phyloP scores from a whole-genome alignment of 2,329 filamentous ascomycete genomes.

The Colletotrichum sp. region DNA sequence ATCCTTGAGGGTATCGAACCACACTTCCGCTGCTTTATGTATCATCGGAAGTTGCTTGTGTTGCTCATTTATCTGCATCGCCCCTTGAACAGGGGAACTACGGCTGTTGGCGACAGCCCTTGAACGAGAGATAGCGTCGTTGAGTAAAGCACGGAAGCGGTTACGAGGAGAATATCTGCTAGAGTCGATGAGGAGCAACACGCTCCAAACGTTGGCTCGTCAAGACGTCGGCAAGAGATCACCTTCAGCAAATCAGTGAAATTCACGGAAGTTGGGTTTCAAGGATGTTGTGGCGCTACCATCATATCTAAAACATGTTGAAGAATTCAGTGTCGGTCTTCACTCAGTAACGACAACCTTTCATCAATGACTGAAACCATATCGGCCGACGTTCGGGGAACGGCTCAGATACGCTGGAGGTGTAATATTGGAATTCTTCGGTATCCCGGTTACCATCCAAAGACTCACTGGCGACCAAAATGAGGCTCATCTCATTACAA shows the following conservation, averaged over 20 bases:
- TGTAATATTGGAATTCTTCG: neutral
- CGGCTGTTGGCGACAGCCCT: neutral
- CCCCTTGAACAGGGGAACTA: neutral
- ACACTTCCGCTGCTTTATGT: neutral
- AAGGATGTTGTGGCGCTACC: neutral
- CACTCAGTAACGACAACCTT: neutral
- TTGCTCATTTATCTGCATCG: neutral
- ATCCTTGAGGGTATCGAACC: neutral
- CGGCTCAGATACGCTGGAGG: neutral
- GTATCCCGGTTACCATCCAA: neutral
- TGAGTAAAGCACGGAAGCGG: neutral
- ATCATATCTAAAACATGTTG: neutral
- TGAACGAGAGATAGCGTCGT: neutral
- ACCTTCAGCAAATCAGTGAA: neutral
- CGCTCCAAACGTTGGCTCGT: neutral
- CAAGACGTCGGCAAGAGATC: neutral
- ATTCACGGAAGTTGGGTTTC: neutral
- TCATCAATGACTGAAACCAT: neutral
- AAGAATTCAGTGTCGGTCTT: neutral
- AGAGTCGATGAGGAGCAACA: neutral
- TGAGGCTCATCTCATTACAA: neutral
- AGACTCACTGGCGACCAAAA: neutral
- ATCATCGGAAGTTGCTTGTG: neutral
- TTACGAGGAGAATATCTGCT: neutral
- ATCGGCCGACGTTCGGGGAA: fast-evolving